Percentiles rank a stretch among this genome's conserved stretches.
These are phyloP conservation scores for Saturnispora ahearnii DNA, from an alignment of 805 yeast species.

Conservation along the genomic window DNA sequence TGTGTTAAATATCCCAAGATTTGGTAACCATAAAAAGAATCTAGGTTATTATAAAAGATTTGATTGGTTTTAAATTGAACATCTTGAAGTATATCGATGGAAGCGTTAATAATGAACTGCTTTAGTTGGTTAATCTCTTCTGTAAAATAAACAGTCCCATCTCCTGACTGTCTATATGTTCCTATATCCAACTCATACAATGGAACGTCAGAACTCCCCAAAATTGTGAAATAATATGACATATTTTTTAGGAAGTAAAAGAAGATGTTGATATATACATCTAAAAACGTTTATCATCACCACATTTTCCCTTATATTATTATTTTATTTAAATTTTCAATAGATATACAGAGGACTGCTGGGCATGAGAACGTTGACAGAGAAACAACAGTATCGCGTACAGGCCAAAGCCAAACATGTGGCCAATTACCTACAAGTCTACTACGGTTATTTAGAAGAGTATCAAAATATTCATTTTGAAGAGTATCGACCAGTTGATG, in stretches of 20 bases:
- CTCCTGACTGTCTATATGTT: slow-evolving; percentile 56
- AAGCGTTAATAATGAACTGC: slow-evolving; percentile 82
- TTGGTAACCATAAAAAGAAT: slow-evolving; percentile 72
- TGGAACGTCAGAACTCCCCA: slow-evolving; percentile 82
- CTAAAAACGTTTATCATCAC: not conserved
- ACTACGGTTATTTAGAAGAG: slow-evolving; percentile 40
- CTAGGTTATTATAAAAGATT: slow-evolving; percentile 68
- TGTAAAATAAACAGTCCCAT: slow-evolving; percentile 57
- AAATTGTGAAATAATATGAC: slow-evolving; percentile 83
- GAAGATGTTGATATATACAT: not conserved
- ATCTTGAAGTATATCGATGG: slow-evolving; percentile 88
- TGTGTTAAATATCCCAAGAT: slow-evolving; percentile 85
- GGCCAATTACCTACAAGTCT: slow-evolving; percentile 33
- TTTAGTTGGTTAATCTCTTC: slow-evolving; percentile 66
- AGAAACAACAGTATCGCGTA: not conserved
- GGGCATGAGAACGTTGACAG: not conserved
- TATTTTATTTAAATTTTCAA: not conserved
- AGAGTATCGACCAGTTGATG: slow-evolving; percentile 46
- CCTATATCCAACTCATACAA: slow-evolving; percentile 83
- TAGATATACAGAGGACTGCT: not conserved
- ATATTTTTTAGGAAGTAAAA: not conserved
- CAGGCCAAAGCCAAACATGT: slow-evolving; percentile 9
- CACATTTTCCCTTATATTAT: not conserved
- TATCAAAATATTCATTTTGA: slow-evolving; percentile 26
- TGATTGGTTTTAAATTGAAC: slow-evolving; percentile 67